A percentile compares a stretch with the other conserved stretches of the same genome.
Conservation (phyloP, 1,139 yeast species). For the Candida dubliniensis region DNA sequence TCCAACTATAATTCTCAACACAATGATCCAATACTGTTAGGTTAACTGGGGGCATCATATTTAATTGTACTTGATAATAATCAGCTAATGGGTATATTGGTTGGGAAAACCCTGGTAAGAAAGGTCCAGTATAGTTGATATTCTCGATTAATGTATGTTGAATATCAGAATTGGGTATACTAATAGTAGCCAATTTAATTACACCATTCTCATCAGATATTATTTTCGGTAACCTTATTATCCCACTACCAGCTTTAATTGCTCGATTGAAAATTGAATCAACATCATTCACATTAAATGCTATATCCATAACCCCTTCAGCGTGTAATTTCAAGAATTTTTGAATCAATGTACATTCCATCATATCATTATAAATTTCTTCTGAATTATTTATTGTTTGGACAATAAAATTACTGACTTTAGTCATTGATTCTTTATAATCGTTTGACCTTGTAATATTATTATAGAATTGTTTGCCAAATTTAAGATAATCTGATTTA, state of each 20-base stretch:
- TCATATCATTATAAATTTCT: conserved; percentile 19
- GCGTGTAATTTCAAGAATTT: conserved; percentile 62
- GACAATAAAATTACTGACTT: conserved; percentile 14
- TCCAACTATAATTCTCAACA: conserved; percentile 77
- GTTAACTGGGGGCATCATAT: conserved; percentile 32
- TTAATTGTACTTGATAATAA: conserved; percentile 11
- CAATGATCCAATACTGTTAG: conserved; percentile 65
- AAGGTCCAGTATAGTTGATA: conserved; percentile 46
- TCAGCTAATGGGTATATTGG: conserved; percentile 10
- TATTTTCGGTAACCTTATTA: conserved; percentile 42
- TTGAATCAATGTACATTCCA: conserved; percentile 29
- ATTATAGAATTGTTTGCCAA: conserved; percentile 15
- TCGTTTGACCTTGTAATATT: conserved; percentile 18
- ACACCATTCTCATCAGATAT: conserved; percentile 49
- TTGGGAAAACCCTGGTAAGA: conserved; percentile 55
- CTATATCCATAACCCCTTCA: conserved; percentile 74
- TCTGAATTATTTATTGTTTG: conserved; percentile 23
- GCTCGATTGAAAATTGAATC: conserved; percentile 48
- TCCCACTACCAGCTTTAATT: conserved; percentile 52
- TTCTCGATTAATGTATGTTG: conserved; percentile 66
- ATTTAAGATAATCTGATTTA: conserved; percentile 3
- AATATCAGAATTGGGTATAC: conserved; percentile 60
- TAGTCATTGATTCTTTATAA: conserved; percentile 14
- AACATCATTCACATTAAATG: conserved; percentile 57
- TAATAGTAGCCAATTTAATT: conserved; percentile 54